A percentile compares a stretch with the other conserved stretches of the same genome.
phyloP scores from a whole-genome alignment of 1,139 yeast species.

The Pichia terricola region DNA sequence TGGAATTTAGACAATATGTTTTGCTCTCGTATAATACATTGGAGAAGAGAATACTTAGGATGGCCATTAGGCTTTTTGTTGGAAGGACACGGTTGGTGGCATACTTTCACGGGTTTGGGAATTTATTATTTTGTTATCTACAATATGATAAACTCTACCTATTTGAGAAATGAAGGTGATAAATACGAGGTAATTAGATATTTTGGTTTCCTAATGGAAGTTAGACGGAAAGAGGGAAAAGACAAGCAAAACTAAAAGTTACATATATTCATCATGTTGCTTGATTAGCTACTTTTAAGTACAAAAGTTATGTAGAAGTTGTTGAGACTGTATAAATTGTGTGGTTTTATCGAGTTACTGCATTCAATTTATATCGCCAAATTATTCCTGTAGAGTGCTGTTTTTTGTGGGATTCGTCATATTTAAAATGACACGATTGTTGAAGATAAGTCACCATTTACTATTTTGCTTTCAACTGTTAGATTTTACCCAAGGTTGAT shows the following conservation, averaged over 20 bases:
- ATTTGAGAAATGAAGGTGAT: slow-evolving; percentile 23
- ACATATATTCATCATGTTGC: no score
- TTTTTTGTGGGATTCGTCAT: no score
- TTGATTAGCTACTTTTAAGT: no score
- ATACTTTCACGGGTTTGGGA: slow-evolving; percentile 74
- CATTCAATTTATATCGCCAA: no score
- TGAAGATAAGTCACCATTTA: no score
- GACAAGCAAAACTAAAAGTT: not conserved
- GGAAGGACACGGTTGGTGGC: slow-evolving; percentile 99
- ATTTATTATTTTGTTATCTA: slow-evolving; percentile 27
- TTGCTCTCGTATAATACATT: slow-evolving; percentile 52
- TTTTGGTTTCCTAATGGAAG: slow-evolving; percentile 22
- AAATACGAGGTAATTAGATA: slow-evolving; percentile 23
- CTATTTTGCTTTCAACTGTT: no score
- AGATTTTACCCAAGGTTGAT: no score
- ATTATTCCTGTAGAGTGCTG: no score
- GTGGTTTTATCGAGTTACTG: no score
- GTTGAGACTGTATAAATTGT: no score
- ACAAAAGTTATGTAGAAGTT: no score
- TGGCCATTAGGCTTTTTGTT: slow-evolving; percentile 81
- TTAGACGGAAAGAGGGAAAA: slow-evolving; percentile 11
- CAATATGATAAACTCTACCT: slow-evolving; percentile 24
- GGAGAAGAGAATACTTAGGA: slow-evolving; percentile 61
- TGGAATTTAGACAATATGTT: slow-evolving; percentile 86
- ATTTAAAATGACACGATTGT: no score